A percentile compares a stretch with the other conserved stretches of the same genome.
These are phyloP conservation scores for Thraustotheca clavata DNA, from an alignment of 352 stramenopile species.

Conservation along the genomic window DNA sequence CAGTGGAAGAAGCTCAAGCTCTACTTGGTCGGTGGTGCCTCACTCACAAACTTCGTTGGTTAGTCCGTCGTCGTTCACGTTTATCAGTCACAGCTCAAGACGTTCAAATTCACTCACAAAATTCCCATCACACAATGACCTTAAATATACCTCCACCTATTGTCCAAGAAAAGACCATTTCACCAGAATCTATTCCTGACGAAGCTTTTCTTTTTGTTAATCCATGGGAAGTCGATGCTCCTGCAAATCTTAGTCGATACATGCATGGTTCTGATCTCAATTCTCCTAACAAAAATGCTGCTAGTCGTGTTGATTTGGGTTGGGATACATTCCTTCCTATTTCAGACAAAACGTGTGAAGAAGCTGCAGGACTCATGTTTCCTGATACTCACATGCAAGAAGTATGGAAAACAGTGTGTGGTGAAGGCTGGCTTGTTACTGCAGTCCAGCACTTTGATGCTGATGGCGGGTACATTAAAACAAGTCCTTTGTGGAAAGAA, in stretches of 20 bases:
- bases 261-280: constrained; percentile 35
- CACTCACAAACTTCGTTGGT: constrained; percentile 49
- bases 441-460: constrained; percentile 71
- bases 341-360: constrained; percentile 51
- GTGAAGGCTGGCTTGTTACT: constrained; percentile 72
- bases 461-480: constrained; percentile 42
- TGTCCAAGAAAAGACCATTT: background rate
- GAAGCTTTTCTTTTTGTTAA: constrained; percentile 80
- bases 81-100: constrained; percentile 4
- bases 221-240: constrained; percentile 71
- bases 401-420: constrained; percentile 65
- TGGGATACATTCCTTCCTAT: constrained; percentile 66
- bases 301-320: constrained; percentile 54
- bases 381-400: constrained; percentile 36
- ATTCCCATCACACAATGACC: constrained; percentile 2
- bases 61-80: constrained; percentile 48
- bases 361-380: constrained; percentile 46
- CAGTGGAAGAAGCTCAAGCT: constrained; percentile 28
- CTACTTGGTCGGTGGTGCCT: constrained; percentile 74
- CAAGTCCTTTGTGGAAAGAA: background rate
- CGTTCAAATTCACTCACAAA: background rate
- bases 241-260: constrained; percentile 46
- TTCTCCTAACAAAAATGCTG: background rate
- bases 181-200: constrained; percentile 15
- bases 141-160: background rate